Evolutionary conservation across 805 yeast species (phyloP).

Genomic region (Schizosaccharomyces osmophilus): DNA sequence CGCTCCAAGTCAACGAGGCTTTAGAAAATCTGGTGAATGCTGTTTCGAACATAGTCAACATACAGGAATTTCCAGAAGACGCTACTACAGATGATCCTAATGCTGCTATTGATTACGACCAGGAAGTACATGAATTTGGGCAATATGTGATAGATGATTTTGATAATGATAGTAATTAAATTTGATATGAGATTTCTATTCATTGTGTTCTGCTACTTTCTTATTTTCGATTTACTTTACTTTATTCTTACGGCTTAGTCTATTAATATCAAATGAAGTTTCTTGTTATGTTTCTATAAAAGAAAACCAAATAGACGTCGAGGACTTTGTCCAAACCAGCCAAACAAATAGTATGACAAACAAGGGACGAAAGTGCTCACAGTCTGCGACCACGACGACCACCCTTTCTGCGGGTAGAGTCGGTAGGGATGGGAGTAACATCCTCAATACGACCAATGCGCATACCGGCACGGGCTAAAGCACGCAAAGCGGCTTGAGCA

Average conservation of each 20-base stretch:
- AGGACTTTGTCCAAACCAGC: background rate
- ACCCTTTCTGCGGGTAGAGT: constrained; percentile 99
- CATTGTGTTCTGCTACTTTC: too few relatives aligned
- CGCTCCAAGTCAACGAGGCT: background rate
- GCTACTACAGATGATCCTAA: background rate
- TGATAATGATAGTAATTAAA: too few relatives aligned
- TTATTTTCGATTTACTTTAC: too few relatives aligned
- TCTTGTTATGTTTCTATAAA: too few relatives aligned
- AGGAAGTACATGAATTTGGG: background rate
- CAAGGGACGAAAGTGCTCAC: constrained; percentile 17
- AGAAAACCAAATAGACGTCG: background rate
- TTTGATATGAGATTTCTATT: too few relatives aligned
- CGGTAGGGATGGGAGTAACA: constrained; percentile 99
- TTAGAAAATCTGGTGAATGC: background rate
- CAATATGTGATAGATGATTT: background rate
- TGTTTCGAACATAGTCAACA: background rate
- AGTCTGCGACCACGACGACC: constrained; percentile 99
- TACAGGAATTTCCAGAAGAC: background rate
- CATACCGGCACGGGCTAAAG: constrained; percentile 96
- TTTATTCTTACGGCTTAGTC: too few relatives aligned
- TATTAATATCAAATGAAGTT: too few relatives aligned
- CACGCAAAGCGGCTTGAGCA: constrained; percentile 95
- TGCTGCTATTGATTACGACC: background rate
- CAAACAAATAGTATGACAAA: background rate
- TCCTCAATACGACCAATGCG: constrained; percentile 99